Evolutionary conservation across 495 filamentous ascomycete species (phyloP), one percentile per base, ranked within the genome.

Genomic region (Penicillium angulare): DNA sequence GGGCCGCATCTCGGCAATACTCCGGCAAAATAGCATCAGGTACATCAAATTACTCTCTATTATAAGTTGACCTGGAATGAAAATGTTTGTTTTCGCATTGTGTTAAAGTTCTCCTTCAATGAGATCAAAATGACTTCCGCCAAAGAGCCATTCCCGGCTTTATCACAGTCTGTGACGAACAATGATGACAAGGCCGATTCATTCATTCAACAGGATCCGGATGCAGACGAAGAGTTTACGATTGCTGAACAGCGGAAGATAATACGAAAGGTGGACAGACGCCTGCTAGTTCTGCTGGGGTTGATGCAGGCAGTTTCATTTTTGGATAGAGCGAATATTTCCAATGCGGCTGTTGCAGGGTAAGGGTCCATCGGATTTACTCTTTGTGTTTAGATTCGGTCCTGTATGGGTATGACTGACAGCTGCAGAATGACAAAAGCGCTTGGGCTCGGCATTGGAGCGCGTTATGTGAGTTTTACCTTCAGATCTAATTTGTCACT

Each of bases 191-290:
- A 39, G 18, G 10, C 13, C 32, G 32, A 34, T 10, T 39, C 18
- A 8, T 20, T 39, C 12, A 20, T 39, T 23, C 36, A 39, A 13
- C 4, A 39, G 5, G 36, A 39, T 39, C 36, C 36, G 5, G 36
- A 39, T 12, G 36, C 17, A 10, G 46, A 31, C 15, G 35, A 39
- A 10, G 46, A 40, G 18, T 24, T n/a, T 23, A 26, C 20, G 13
- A 18, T 35, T 3, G n/a, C 32, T 9, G 44, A 47, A 20, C 31
- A 39, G 22, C 35, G 23, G 20, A 49, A 40, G 4, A 39, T 49
- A n/a, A 24, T 49, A 6, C 46, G 29, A 15, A 49, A 49, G 34
- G 33, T 49, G 15, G 46, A 49, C 31, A 22, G 46, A 18, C 33
- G 46, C 8, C 21, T 49, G 7, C 26, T 49, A 7, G 40, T 36